Evolutionary conservation across 2,329 filamentous ascomycete genomes (phyloP), one percentile per base, ranked within the genome.

Genomic region (Verticillium klebahnii): DNA sequence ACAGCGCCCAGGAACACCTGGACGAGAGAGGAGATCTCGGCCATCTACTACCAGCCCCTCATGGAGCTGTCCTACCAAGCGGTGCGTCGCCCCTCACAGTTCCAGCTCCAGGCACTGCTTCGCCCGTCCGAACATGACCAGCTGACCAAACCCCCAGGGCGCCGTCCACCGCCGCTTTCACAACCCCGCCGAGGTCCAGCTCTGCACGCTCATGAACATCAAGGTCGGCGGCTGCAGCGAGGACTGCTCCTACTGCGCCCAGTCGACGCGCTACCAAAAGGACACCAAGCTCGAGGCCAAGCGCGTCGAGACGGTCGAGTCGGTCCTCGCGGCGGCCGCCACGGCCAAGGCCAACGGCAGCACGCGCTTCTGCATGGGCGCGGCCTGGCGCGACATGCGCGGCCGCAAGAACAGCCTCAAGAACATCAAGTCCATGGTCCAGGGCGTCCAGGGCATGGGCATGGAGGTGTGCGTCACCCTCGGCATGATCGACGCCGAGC

Each of bases 161-260:
- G 85, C 83, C 39, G 79, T 96, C 62, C 93, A 97, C 76, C 88
- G 92, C 56, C 89, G 89, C 69, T 96, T 96, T 80, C 93, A 96
- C 77, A 85, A 91, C 71, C 91, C 93, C 7, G 82, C 88, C 56
- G 88, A 91, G 32, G 91, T 97, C 65, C 93, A 97, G 76, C 89
- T 96, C 77, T 97, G 93, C 80, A 97, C 93, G 0, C 82, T 97
- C 62, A 96, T 96, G 91, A 96, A 96, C 81, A 97, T 97, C 81
- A 97, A 97, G 74, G 96, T 92, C 9, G 93, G 93, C 60, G 93
- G 93, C 57, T 97, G 93, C 77, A 92, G 87, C 68, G 93, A 96
- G 75, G 93, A 97, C 76, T 97, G 93, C 78, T 92, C 89, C 29
- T 97, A 97, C 85, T 96, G 92, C 75, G 91, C 92, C 2, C 92